Evolutionary conservation across 768 basidiomycete genomes (phyloP).

Genomic region (Hydnum rufescens): DNA sequence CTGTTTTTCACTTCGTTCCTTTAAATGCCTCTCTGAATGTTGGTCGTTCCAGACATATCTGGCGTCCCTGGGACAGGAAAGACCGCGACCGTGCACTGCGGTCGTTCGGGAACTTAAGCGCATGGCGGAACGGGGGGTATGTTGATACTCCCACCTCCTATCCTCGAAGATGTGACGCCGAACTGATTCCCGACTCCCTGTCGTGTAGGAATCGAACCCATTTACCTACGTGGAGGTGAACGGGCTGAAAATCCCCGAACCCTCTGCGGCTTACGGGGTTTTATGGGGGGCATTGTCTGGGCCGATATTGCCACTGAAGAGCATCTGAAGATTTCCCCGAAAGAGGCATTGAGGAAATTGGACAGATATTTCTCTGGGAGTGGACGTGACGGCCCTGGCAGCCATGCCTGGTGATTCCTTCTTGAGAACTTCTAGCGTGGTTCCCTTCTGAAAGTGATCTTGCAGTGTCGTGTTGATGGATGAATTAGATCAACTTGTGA

Average conservation of each 20-base stretch:
- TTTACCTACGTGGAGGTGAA: slow-evolving; percentile 98
- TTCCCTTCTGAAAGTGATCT: slow-evolving; percentile 1
- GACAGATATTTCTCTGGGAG: slow-evolving; percentile 57
- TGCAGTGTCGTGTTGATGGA: slow-evolving; percentile 90
- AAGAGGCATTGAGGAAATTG: slow-evolving; percentile 65
- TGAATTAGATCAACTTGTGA: slow-evolving; percentile 92
- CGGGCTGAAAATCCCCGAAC: slow-evolving; percentile 82
- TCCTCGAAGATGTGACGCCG: neutral
- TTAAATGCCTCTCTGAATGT: neutral
- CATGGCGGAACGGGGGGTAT: slow-evolving; percentile 63
- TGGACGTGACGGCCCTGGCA: slow-evolving; percentile 45
- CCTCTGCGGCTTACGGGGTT: slow-evolving; percentile 74
- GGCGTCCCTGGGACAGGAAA: slow-evolving; percentile 99
- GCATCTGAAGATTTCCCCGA: slow-evolving; percentile 45
- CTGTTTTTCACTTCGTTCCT: slow-evolving; percentile 7
- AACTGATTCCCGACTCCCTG: no score
- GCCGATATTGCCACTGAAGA: slow-evolving; percentile 39
- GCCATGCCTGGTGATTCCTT: slow-evolving; percentile 62
- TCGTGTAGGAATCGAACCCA: slow-evolving; percentile 63
- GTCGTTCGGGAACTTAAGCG: slow-evolving; percentile 76
- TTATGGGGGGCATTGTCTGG: slow-evolving; percentile 90
- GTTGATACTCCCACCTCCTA: slow-evolving; percentile 13
- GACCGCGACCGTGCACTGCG: slow-evolving; percentile 91
- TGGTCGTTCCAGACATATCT: slow-evolving; percentile 58
- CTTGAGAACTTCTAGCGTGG: neutral